Evolutionary conservation across 345 rosid species (phyloP), one percentile per base, ranked within the genome.

Genomic region (Eutrema heterophyllum): DNA sequence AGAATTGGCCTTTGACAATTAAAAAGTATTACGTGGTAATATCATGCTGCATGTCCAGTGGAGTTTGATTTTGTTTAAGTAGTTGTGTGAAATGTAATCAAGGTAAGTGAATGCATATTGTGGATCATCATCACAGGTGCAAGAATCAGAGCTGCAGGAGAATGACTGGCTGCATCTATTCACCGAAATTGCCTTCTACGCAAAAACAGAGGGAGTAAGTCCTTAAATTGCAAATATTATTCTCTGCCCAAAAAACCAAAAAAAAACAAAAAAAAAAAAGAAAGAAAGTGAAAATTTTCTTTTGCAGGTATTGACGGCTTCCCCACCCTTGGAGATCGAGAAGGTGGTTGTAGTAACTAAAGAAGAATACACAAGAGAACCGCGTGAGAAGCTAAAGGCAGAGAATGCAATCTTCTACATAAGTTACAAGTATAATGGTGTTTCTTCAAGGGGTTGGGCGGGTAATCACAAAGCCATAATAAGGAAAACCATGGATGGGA

Each of bases 401-500:
- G 14, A 51, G 24, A 40, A 71, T 40, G 61, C 44, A 5, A 29
- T 61, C 38, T 61, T 27, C 51, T 71, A 61, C 26, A n/a, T 71
- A 29, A 51, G 51, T 61, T 71, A 71, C 75, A 61, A 71, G 52
- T 61, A 16, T 29, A 16, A 4, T 26, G 60, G 13, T 27, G 58
- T 2, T 33, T n/a, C 56, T 57, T 24, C 36, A 14, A 12, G 4
- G 21, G 21, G 21, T 11, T 29, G 58, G n/a, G 16, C 5, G 0
- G 29, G 29, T 49, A 68, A 71, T 15, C 51, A 38, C 11, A 38
- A 38, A 49, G 41, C 24, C 0, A 13, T 60, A 9, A 5, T 71
- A 27, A 60, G 59, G 67, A 71, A 60, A 71, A 71, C 60, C 12
- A 70, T 26, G 67, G 67, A 70, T 59, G 74, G 58, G 29, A 15